Evolutionary conservation across 371 early-diverging fungal genomes (phyloP), one percentile per base, ranked within the genome.

Genomic region (Actinomortierella wolfii): DNA sequence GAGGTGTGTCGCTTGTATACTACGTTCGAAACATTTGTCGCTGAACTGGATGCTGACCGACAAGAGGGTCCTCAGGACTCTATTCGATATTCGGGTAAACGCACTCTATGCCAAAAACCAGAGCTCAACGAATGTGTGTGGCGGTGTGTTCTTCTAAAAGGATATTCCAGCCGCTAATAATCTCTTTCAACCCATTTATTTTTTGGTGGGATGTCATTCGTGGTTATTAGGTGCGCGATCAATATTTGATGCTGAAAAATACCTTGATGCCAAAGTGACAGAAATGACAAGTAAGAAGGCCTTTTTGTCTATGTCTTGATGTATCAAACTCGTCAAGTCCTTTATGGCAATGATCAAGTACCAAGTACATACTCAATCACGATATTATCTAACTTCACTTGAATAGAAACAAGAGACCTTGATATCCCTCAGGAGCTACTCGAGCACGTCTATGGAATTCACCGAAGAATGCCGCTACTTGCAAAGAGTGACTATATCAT

Each of bases 191-290:
- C n/a, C n/a, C n/a, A n/a, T n/a, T n/a, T n/a, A n/a, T n/a, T n/a
- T n/a, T n/a, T n/a, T n/a, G n/a, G n/a, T n/a, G n/a, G n/a, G n/a
- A n/a, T n/a, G n/a, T n/a, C n/a, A n/a, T n/a, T n/a, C n/a, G n/a
- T n/a, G n/a, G n/a, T n/a, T n/a, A n/a, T n/a, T n/a, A n/a, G n/a
- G n/a, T n/a, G n/a, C n/a, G n/a, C n/a, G n/a, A 25, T 64, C 69
- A 14, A 28, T 64, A 1, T 69, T 57, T 25, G 71, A 71, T 29
- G 54, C 65, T 24, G 71, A 71, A 54, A 71, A 71, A 28, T 71
- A 54, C 17, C 58, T 71, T 17, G 71, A 71, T 39, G 25, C 43
- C 8, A 57, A 65, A 44, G 54, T 58, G 1, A 57, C 60, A 17
- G 44, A 65, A 8, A 53, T 65, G 0, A 52, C 65, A 0, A 49